Evolutionary conservation across 2,329 filamentous ascomycete genomes (phyloP).

Genomic region (Thelonectria olida): DNA sequence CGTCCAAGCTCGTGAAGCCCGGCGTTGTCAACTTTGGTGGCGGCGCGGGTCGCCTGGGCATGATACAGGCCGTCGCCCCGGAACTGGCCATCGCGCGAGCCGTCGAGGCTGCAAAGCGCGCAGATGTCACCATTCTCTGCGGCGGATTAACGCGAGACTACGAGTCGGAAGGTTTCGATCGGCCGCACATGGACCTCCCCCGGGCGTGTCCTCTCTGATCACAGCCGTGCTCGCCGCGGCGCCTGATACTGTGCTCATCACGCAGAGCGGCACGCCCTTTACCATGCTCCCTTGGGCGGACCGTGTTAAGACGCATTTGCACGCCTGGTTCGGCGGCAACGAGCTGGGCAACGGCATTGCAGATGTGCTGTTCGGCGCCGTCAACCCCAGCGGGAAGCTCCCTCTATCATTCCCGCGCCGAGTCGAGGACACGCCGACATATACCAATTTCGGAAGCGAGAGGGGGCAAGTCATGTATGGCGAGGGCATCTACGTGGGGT

Average conservation of each 20-base stretch:
- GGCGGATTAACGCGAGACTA: constrained; percentile 13
- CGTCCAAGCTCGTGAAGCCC: constrained; percentile 18
- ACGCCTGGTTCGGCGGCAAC: constrained; percentile 17
- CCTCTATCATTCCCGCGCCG: constrained; percentile 18
- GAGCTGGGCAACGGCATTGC: constrained; percentile 22
- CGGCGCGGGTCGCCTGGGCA: constrained; percentile 19
- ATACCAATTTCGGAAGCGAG: constrained; percentile 19
- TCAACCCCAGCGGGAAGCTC: constrained; percentile 12
- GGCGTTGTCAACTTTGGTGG: constrained; percentile 14
- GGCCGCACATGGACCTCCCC: constrained; percentile 12
- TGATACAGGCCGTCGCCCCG: background rate
- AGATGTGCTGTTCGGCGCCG: constrained; percentile 17
- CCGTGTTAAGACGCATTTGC: background rate
- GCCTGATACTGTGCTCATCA: background rate
- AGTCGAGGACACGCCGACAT: constrained; percentile 14
- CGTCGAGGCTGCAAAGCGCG: background rate
- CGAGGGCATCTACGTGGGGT: constrained; percentile 21
- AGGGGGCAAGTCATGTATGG: constrained; percentile 10
- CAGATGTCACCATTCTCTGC: background rate
- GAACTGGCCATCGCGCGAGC: background rate
- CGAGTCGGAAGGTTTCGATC: constrained; percentile 21
- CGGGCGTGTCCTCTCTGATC: background rate
- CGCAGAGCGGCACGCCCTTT: constrained; percentile 17
- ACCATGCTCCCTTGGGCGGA: constrained; percentile 20
- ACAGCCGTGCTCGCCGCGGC: background rate